Base-by-base conservation (phyloP, 2,329 filamentous ascomycete genomes). In the Xenoacremonium recifei region DNA sequence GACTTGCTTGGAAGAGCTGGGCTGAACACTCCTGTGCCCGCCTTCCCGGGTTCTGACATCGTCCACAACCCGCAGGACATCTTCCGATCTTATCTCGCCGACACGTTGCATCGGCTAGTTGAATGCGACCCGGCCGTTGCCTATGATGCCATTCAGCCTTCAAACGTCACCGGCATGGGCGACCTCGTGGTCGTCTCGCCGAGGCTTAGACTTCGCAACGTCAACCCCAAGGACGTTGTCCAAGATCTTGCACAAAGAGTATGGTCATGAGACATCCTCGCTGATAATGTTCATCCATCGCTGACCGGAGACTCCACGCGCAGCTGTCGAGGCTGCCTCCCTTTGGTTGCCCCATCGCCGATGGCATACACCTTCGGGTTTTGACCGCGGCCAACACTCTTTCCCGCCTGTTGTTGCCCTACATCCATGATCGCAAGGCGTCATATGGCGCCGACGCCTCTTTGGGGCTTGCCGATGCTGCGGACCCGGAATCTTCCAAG, bases 111-210 rank as follows among this genome's bases (percentile, higher is more conserved):
- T 31, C 55, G 45, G 7, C 43, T 58, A n/a, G 27, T 55, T 0
- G 4, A 45, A 1, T 58, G 55, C 19, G 55, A 58, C 18, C 37
- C 38, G 11, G 4, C 37, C 21, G 27, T 55, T 4, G 56, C 56
- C 12, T 59, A 59, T 5, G 56, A 58, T 43, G 56, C 57, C 0
- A 58, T 59, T 4, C 57, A 59, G 21, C 48, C 48, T 0, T 54
- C 56, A 3, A 59, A 59, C 15, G 37, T 52, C 2, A 59, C 56
- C 0, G 56, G 56, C 0, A 49, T 47, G 43, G 57, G 57, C 0
- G 57, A 59, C 4, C 53, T 59, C 10, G 41, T 59, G 2, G 21
- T 59, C n/a, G 55, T 59, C 2, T 50, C 56, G 0, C 57, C 57
- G 0, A 59, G 7, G 13, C 50, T 59, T 31, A 57, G 48, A 30